Conservation (phyloP, 306 rosid genomes). For the Cucurbita ficifolia region DNA sequence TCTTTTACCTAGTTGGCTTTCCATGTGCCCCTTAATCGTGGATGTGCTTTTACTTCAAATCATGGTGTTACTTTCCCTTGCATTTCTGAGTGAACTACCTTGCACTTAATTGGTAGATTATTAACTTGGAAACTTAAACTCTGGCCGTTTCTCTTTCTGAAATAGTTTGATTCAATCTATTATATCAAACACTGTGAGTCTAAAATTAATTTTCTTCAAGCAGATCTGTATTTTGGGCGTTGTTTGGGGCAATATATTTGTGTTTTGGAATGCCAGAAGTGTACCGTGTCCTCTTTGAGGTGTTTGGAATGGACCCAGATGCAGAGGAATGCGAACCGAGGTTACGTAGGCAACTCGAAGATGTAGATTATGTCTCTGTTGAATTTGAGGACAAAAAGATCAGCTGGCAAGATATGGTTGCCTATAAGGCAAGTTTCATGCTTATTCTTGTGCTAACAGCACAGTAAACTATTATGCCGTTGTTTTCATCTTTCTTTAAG, state of each 20-base stretch:
- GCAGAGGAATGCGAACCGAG: constrained; percentile 75
- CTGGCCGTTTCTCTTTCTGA: background rate
- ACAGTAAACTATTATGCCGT: background rate
- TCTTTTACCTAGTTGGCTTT: background rate
- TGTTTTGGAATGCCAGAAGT: constrained; percentile 95
- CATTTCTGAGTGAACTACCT: background rate
- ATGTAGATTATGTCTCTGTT: constrained; percentile 77
- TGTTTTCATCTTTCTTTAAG: background rate
- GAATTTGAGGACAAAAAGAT: constrained; percentile 70
- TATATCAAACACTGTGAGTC: constrained; percentile 4
- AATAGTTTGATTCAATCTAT: background rate
- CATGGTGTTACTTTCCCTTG: background rate
- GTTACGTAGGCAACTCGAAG: constrained; percentile 84
- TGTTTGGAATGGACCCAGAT: constrained; percentile 92
- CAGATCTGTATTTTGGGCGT: constrained; percentile 94
- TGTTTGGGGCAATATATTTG: constrained; percentile 91
- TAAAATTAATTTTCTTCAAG: constrained; percentile 11
- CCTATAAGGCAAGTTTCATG: constrained; percentile 55
- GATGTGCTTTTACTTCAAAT: background rate
- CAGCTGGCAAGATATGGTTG: constrained; percentile 85
- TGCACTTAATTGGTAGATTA: background rate
- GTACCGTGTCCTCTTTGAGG: constrained; percentile 92
- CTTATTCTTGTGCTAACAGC: background rate
- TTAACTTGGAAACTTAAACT: background rate
- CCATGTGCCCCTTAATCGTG: background rate